These are phyloP conservation scores for Camillea tinctor DNA, from an alignment of 2,329 filamentous ascomycete genomes.

Conservation along the genomic window DNA sequence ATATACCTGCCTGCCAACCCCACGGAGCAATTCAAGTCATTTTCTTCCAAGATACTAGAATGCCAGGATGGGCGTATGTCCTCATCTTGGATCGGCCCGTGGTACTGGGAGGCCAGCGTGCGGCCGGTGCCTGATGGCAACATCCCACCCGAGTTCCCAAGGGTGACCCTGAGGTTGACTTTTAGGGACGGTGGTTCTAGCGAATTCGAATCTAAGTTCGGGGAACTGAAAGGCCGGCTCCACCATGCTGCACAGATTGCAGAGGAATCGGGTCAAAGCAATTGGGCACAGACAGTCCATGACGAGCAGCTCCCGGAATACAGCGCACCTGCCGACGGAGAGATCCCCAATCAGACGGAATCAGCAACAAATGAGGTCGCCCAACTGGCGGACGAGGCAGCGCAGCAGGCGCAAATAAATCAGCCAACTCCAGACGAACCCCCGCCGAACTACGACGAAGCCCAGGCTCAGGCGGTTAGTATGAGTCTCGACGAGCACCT, in stretches of 20 bases:
- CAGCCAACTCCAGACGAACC: constrained; percentile 64
- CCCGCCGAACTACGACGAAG: constrained; percentile 88
- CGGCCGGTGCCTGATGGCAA: constrained; percentile 81
- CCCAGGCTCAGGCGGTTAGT: constrained; percentile 68
- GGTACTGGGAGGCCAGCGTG: constrained; percentile 80
- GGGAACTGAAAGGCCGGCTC: constrained; percentile 79
- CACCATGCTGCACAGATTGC: constrained; percentile 77
- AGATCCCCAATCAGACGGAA: constrained; percentile 12
- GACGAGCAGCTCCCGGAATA: constrained; percentile 89
- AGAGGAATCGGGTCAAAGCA: constrained; percentile 61
- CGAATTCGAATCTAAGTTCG: constrained; percentile 81
- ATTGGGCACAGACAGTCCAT: constrained; percentile 58
- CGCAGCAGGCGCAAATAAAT: constrained; percentile 25
- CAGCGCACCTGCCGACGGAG: constrained; percentile 54
- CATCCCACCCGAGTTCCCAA: constrained; percentile 70
- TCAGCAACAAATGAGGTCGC: constrained; percentile 24
- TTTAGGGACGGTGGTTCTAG: constrained; percentile 96
- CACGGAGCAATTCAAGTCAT: constrained; percentile 74
- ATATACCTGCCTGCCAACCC: constrained; percentile 79
- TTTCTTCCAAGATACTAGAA: constrained; percentile 84
- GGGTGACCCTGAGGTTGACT: constrained; percentile 77
- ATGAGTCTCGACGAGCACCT: constrained; percentile 67
- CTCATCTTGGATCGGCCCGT: constrained; percentile 89
- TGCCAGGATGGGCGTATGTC: constrained; percentile 82
- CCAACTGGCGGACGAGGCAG: constrained; percentile 24